These are phyloP conservation scores for Apiospora arundinis DNA, from an alignment of 2,329 filamentous ascomycete species.

Conservation along the genomic window DNA sequence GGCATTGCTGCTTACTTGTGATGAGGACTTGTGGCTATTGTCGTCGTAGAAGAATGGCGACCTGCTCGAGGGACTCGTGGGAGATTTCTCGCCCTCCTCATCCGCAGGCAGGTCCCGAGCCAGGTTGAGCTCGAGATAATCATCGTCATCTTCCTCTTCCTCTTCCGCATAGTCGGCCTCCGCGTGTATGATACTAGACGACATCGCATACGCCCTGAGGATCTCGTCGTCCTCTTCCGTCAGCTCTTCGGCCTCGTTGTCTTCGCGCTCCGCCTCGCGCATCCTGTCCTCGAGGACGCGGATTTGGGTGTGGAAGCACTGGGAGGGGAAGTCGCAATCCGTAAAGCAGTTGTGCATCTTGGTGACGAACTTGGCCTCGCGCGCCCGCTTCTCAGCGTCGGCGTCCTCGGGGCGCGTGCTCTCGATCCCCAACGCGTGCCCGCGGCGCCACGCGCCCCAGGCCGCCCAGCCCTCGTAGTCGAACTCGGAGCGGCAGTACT, in stretches of 20 bases:
- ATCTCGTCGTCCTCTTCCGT: background rate
- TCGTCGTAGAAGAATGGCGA: background rate
- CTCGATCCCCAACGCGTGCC: conserved; percentile 35
- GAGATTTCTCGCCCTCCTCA: background rate
- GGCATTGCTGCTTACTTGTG: too few species aligned
- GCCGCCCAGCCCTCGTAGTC: conserved; percentile 39
- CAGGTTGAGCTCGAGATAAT: background rate
- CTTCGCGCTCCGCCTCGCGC: conserved; percentile 49
- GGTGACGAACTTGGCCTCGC: conserved; percentile 32
- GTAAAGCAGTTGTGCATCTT: conserved; percentile 33
- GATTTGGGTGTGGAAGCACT: conserved; percentile 48
- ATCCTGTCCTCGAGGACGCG: conserved; percentile 23
- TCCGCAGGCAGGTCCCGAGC: background rate
- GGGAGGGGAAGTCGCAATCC: conserved; percentile 49
- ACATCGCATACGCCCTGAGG: background rate
- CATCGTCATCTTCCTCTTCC: background rate
- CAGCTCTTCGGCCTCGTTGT: conserved; percentile 38
- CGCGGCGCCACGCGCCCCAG: conserved; percentile 37
- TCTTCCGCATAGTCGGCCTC: too few species aligned
- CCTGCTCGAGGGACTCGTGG: background rate
- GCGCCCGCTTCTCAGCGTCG: conserved; percentile 38
- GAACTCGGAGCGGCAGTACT: conserved; percentile 37
- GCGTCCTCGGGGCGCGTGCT: background rate
- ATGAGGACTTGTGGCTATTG: background rate
- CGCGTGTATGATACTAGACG: background rate